Percentiles rank a stretch among this genome's conserved stretches.
These are phyloP conservation scores for Penicillium aurantiogriseum DNA, from an alignment of 2,329 filamentous ascomycete species.

Conservation along the genomic window DNA sequence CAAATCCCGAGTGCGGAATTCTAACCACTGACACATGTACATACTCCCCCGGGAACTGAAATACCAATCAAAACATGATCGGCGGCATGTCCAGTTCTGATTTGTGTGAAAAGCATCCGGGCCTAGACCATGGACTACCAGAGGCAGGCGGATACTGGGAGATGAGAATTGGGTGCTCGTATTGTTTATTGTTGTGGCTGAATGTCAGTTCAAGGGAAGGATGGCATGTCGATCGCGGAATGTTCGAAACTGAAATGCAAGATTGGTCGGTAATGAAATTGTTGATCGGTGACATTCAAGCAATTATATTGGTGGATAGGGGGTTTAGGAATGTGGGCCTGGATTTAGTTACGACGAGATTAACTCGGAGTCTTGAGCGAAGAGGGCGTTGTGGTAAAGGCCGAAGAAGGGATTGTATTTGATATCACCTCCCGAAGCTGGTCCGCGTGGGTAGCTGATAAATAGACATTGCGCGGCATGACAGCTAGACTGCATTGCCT, in stretches of 20 bases:
- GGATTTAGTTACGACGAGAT: neutral
- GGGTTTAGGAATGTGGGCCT: neutral
- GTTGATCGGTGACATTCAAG: neutral
- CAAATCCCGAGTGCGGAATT: constrained; percentile 17
- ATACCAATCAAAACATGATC: neutral
- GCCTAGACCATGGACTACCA: neutral
- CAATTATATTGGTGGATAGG: neutral
- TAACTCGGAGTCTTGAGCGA: neutral
- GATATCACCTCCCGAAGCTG: too few species aligned
- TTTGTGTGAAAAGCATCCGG: neutral
- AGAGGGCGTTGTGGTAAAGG: neutral
- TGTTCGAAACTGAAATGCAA: neutral
- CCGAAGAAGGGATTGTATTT: too few species aligned
- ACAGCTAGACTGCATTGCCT: neutral
- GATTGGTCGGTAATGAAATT: neutral
- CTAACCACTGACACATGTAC: neutral
- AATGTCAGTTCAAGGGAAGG: neutral
- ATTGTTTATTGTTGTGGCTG: constrained; percentile 1
- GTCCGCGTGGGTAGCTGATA: too few species aligned
- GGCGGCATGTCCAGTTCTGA: neutral
- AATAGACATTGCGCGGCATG: neutral
- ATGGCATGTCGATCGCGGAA: constrained; percentile 10
- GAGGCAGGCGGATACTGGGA: neutral
- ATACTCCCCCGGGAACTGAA: neutral
- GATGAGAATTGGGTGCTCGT: neutral